Evolutionary conservation across 805 yeast species (phyloP), one percentile per base, ranked within the genome.

Genomic region (Candida maris): DNA sequence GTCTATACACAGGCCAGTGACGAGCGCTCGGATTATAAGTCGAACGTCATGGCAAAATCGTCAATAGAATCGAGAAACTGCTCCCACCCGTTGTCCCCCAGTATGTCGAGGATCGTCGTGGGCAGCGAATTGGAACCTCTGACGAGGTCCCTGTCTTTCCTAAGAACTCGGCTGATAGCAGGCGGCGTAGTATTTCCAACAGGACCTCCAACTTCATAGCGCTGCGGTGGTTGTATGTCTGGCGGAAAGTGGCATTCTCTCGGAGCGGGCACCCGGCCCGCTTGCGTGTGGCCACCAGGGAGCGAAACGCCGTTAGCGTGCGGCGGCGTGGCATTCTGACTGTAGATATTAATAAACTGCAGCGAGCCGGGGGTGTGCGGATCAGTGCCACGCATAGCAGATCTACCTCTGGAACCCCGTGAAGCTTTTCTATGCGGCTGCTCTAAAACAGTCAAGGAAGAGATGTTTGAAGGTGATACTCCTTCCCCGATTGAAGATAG

Each of bases 41-140:
- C 54, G 15, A 39, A 43, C 4, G 51, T 39, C 51, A 46, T 49
- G 4, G 41, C 35, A 24, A 57, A 40, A 19, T 57, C 62, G 23
- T 53, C 57, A 14, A 57, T 50, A 4, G 59, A 42, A 19, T 44
- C 54, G 10, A 54, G 35, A 23, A 57, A 55, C 22, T 53, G 50
- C n/a, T 35, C 43, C 63, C 63, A 58, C 1, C 59, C 63, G 25
- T 44, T 49, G 35, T 58, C 62, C 4, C 57, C 56, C 6, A 58
- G 32, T 27, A 57, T 56, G 26, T 55, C 56, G 27, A 55, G 35
- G 15, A 58, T 58, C 1, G 52, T 45, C 10, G 39, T 40, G 15
- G 48, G 53, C 5, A 51, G 27, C 7, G 40, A 35, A 18, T 36
- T 27, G n/a, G n/a, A n/a, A n/a, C n/a, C n/a, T n/a, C n/a, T n/a